These are phyloP conservation scores for Linaria vulgaris DNA, from an alignment of 257 asterid genomes.

Conservation along the genomic window DNA sequence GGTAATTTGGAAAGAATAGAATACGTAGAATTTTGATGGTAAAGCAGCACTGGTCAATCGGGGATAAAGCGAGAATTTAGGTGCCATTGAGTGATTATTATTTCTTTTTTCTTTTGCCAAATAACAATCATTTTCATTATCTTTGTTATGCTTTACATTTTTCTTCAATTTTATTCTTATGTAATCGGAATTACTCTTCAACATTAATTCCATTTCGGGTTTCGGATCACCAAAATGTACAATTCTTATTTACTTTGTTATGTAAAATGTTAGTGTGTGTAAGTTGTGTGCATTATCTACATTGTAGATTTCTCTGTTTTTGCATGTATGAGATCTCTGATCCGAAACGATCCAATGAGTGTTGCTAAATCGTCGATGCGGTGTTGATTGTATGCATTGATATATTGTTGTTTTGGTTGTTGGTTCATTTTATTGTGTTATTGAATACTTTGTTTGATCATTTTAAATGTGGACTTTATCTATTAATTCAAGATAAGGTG, in stretches of 20 bases:
- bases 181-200: no score
- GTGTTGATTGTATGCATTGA: background rate
- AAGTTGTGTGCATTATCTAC: background rate
- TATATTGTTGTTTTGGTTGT: background rate
- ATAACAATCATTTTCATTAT: constrained; percentile 17
- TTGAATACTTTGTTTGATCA: constrained; percentile 7
- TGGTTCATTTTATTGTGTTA: background rate
- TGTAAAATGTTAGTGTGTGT: background rate
- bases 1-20: background rate
- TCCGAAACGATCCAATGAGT: no score
- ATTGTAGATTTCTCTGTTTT: background rate
- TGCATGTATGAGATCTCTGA: constrained; percentile 22
- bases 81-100: constrained; percentile 13
- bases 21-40: background rate
- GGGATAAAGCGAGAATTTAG: constrained; percentile 24
- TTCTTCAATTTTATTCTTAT: no score
- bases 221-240: no score
- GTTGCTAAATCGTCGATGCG: no score
- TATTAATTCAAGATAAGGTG: background rate
- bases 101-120: constrained; percentile 17
- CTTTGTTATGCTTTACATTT: constrained; percentile 1
- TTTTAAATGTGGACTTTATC: background rate
- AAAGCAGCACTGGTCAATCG: constrained; percentile 30
- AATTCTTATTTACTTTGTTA: background rate
- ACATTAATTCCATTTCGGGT: no score